Evolutionary conservation across 495 filamentous ascomycete species (phyloP), one percentile per base, ranked within the genome.

Genomic region (Penicillium tannophilum): DNA sequence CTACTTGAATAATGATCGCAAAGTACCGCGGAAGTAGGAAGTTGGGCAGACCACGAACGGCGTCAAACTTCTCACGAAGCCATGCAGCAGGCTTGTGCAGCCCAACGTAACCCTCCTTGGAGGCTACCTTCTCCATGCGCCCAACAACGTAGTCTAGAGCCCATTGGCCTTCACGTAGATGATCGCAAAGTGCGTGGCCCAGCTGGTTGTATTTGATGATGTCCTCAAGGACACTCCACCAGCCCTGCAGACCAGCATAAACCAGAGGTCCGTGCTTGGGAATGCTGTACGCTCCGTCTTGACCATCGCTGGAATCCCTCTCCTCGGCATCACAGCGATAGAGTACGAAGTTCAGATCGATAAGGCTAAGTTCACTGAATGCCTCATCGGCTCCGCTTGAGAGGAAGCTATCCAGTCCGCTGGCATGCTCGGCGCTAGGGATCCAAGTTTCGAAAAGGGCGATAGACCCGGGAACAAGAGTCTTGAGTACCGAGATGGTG

Each of bases 401-500:
- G 39, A 96, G 86, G 67, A 88, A 94, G 47, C 82, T 86, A 66
- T 96, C 93, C 16, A 97, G 76, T 16, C 90, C 91, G 30, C 85
- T 78, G 2, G 86, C 84, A 66, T 93, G 88, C 60, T 96, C 90
- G 5, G 89, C 87, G 8, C 82, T 82, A 6, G 92, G 92, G 50
- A 98, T 93, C 86, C 87, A 96, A 0, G 95, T 99, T 76, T 98
- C 91, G 60, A 97, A 96, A 2, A 99, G 75, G 20, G 95, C 92
- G 60, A 98, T 94, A 61, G 91, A 93, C 61, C 95, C 95, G 24
- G 95, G 92, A 17, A 91, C 88, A 65, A 99, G 93, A 44, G 83
- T 81, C 19, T 90, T 84, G 6, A 88, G 85, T n/a, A 96, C 84
- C 6, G 84, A 86, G 56, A 98, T 90, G 41, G 85, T 81, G n/a